These are phyloP conservation scores for Leccinum disarticulatum DNA, from an alignment of 768 basidiomycete species.

Conservation along the genomic window DNA sequence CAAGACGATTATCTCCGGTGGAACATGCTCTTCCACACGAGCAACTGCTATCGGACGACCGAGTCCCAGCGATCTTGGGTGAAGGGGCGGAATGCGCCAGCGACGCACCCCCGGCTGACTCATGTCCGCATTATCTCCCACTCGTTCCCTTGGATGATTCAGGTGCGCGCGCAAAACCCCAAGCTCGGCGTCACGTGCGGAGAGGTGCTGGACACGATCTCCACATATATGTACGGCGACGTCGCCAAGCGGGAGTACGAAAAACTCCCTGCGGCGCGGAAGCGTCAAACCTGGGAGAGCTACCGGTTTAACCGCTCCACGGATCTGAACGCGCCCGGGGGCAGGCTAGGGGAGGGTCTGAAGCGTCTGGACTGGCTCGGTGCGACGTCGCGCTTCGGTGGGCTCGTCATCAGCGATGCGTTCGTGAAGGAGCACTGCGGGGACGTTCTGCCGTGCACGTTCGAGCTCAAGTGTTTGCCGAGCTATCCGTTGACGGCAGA, in stretches of 20 bases:
- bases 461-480: constrained; percentile 53
- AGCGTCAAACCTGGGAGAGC: constrained; percentile 46
- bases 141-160: constrained; percentile 56
- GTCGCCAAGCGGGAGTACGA: constrained; percentile 55
- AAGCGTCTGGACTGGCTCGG: constrained; percentile 68
- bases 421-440: constrained; percentile 45
- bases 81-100: constrained; percentile 60
- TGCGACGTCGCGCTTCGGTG: constrained; percentile 59
- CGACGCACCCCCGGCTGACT: constrained; percentile 60
- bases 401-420: constrained; percentile 47
- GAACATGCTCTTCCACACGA: constrained; percentile 72
- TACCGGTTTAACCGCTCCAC: constrained; percentile 70
- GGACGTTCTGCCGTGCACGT: constrained; percentile 55
- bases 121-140: constrained; percentile 53
- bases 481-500: constrained; percentile 48
- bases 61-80: constrained; percentile 67
- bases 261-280: constrained; percentile 33
- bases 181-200: constrained; percentile 65
- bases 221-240: constrained; percentile 48
- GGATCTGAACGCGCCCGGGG: constrained; percentile 65
- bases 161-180: constrained; percentile 43
- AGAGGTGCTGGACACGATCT: constrained; percentile 59
- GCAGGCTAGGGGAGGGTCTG: constrained; percentile 59
- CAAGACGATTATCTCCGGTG: constrained; percentile 58
- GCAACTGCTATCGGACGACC: constrained; percentile 59